A percentile compares a stretch with the other conserved stretches of the same genome.
Conservation (phyloP, 768 basidiomycete genomes). For the Tricholoma sp. region DNA sequence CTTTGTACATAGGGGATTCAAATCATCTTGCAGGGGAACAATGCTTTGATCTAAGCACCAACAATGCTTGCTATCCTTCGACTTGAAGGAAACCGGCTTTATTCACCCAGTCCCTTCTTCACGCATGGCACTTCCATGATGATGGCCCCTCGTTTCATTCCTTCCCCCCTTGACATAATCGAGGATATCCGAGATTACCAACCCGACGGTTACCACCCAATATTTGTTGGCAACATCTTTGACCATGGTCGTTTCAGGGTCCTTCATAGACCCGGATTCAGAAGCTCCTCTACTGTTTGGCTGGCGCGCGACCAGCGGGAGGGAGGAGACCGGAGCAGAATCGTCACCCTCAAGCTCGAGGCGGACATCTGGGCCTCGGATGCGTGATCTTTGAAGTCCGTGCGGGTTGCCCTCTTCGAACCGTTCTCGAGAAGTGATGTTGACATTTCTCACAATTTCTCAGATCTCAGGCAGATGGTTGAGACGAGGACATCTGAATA, state of each 20-base stretch:
- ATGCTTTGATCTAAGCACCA: too few species aligned
- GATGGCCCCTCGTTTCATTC: too few species aligned
- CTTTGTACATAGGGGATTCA: too few species aligned
- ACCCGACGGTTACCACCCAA: constrained; percentile 49
- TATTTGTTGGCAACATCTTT: constrained; percentile 44
- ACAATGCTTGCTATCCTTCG: too few species aligned
- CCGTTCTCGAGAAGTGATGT: constrained; percentile 25
- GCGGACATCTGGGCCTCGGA: constrained; percentile 37
- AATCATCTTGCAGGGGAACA: too few species aligned
- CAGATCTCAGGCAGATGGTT: constrained; percentile 30
- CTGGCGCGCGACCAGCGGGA: constrained; percentile 21
- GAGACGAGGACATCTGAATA: too few species aligned
- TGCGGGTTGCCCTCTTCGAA: constrained; percentile 37
- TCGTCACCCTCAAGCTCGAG: constrained; percentile 29
- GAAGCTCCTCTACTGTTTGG: constrained; percentile 37
- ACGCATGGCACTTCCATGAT: too few species aligned
- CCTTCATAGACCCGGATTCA: constrained; percentile 44
- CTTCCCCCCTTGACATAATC: constrained; percentile 22
- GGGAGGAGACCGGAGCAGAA: constrained; percentile 2
- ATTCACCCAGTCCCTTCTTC: too few species aligned
- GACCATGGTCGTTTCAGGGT: constrained; percentile 41
- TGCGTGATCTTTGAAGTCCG: constrained; percentile 40
- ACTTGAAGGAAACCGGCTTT: too few species aligned
- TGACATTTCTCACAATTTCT: too few species aligned
- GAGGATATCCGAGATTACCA: constrained; percentile 46